A percentile compares a stretch with the other conserved stretches of the same genome.
Evolutionary conservation across 768 basidiomycete genomes (phyloP).

Genomic region (Leccinum longicurvipes): DNA sequence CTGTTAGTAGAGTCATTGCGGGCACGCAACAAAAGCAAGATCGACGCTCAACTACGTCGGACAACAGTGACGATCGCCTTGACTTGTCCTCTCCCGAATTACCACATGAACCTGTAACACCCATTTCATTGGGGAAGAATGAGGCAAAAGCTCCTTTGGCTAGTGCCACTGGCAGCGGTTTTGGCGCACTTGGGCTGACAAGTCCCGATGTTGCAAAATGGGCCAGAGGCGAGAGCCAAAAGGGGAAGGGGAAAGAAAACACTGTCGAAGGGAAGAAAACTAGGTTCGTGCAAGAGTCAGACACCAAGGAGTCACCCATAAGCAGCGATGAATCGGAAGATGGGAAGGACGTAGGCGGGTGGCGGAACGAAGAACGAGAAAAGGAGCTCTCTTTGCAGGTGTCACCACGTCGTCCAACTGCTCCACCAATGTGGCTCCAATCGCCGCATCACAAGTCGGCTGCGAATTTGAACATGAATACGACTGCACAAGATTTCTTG

Average conservation of each 20-base stretch:
- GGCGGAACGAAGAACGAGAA: constrained; percentile 20
- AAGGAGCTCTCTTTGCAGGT: constrained; percentile 51
- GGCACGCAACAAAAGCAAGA: constrained; percentile 2
- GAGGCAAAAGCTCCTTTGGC: constrained; percentile 9
- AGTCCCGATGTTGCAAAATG: constrained; percentile 53
- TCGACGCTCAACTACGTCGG: constrained; percentile 14
- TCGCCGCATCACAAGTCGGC: constrained; percentile 37
- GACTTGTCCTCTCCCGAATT: constrained; percentile 31
- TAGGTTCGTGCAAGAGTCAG: constrained; percentile 37
- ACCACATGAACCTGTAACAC: constrained; percentile 32
- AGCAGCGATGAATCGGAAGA: constrained; percentile 10
- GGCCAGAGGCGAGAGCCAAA: constrained; percentile 42
- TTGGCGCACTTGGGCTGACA: constrained; percentile 43
- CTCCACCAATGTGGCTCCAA: constrained; percentile 36
- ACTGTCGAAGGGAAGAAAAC: constrained; percentile 38
- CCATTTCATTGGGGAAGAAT: constrained; percentile 26
- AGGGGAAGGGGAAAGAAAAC: constrained; percentile 27
- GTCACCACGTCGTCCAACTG: constrained; percentile 48
- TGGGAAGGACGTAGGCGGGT: constrained; percentile 3
- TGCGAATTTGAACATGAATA: constrained; percentile 27
- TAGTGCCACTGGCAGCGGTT: constrained; percentile 4
- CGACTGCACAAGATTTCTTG: constrained; percentile 52
- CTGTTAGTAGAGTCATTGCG: background rate
- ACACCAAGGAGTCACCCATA: constrained; percentile 24
- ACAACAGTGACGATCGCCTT: constrained; percentile 10